Base-by-base conservation (phyloP, 140 eudicot species). In the Erigeron philadelphicus region DNA sequence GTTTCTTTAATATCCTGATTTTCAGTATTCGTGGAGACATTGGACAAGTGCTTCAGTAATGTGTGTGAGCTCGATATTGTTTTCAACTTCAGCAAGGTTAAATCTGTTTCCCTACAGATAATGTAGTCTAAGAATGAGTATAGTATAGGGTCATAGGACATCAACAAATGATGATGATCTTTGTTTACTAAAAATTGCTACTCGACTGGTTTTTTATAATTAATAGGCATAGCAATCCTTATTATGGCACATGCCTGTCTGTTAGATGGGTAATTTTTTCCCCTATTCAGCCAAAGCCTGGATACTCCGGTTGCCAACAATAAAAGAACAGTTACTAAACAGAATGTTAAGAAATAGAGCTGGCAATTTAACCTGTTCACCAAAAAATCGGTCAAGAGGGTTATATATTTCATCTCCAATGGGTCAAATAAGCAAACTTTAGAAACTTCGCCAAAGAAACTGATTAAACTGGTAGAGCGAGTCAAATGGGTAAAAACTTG, bases 21-120 rank as follows among this genome's bases (percentile, higher is more conserved):
- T 79, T 74, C 85, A 86, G 94, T 83, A 40, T 86, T 86, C 13
- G 89, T 84, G 77, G 94, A 86, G 81, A 79, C 94, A 18, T 53
- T 86, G 81, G 94, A 86, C 80, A 84, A 79, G 70, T 86, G 83
- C 71, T 86, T 83, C 81, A 79, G 75, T 70, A 86, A 81, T 46
- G 89, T 84, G 16, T 81, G 89, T 60, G 89, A 84, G 81, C 87
- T 83, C 9, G 87, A 84, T 69, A 65, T 84, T 7, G 84, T 84
- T 53, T 86, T 81, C 87, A 84, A 81, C 75, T 83, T 81, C 74
- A 78, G 78, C 72, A 84, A 86, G 94, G 94, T 86, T 72, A 73
- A 44, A 9, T 63, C 52, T 64, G 56, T 56, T 68, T 9, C 35
- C 38, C 76, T 52, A 31, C 8, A 60, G 55, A 71, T 49, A 38